Evolutionary conservation across 1,284 basidiomycete genomes (phyloP).

Genomic region (Cutaneotrichosporon sp.): DNA sequence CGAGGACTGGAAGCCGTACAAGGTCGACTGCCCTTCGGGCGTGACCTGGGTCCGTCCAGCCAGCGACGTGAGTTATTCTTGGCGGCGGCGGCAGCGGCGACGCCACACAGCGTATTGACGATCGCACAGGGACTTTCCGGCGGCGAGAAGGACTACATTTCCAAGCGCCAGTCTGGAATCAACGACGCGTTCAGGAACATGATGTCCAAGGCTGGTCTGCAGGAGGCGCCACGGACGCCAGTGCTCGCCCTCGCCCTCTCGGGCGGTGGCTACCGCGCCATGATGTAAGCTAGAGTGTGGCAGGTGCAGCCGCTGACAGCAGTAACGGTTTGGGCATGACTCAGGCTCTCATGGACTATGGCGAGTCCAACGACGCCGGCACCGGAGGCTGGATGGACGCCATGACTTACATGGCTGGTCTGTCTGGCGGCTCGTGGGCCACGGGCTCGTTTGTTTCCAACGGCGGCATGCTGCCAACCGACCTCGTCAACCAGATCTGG

Average conservation of each 20-base stretch:
- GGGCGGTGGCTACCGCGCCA: conserved; percentile 52
- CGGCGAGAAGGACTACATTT: conserved; percentile 34
- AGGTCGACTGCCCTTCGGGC: conserved; percentile 35
- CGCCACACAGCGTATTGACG: not conserved
- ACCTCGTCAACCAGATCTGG: conserved; percentile 44
- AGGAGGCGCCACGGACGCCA: conserved; percentile 41
- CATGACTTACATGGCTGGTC: conserved; percentile 44
- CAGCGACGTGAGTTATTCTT: conserved; percentile 27
- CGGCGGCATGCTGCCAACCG: conserved; percentile 32
- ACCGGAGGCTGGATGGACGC: conserved; percentile 44
- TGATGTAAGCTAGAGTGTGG: conserved; percentile 36
- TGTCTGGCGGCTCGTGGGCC: conserved; percentile 46
- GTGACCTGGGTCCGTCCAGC: conserved; percentile 39
- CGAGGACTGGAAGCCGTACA: conserved; percentile 38
- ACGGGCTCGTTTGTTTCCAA: conserved; percentile 44
- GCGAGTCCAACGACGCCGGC: conserved; percentile 9
- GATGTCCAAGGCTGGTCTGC: conserved; percentile 25
- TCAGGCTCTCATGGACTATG: conserved; percentile 9
- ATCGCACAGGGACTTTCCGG: conserved; percentile 26
- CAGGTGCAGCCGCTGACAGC: not conserved
- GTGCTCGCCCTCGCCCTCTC: conserved; percentile 48
- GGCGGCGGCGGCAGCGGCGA: too few relatives aligned
- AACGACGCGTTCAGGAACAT: conserved; percentile 28
- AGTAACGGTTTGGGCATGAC: conserved; percentile 21
- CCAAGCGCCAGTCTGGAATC: conserved; percentile 23